Evolutionary conservation across 352 stramenopile species (phyloP), one percentile per base, ranked within the genome.

Genomic region (Proteromonas lacertae): DNA sequence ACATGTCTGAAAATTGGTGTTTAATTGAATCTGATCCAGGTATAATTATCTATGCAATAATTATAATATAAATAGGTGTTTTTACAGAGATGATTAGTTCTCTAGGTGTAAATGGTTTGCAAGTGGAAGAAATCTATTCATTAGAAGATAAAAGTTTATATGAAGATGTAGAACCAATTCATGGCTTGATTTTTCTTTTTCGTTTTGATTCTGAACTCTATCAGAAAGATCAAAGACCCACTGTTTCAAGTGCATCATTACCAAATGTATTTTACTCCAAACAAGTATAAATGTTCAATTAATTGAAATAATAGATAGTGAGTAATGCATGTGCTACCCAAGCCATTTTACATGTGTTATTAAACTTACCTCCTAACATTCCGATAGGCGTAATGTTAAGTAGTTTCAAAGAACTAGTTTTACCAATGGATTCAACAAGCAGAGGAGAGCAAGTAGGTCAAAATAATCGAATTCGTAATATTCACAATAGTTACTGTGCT

Each of bases 311-410:
- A 37, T 61, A 81, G 52, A 63, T 87, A n/a, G 87, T 89, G 29
- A 75, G 50, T 38, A 94, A 94, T 53, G 78, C 81, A 6, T 92
- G 78, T 46, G 77, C 74, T 13, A 93, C 81, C 8, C 76, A 93
- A 47, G 81, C 81, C 9, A 82, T 94, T 44, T 49, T 94, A n/a
- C 77, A 61, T 30, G 77, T 93, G 32, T 46, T 94, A 7, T 52
- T 92, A n/a, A 93, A 92, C 54, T 40, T 52, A 19, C 28, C 40
- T 20, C 46, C 38, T n/a, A 29, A 43, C 24, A 26, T 53, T 8
- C 29, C 48, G 10, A 26, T 54, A 12, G 47, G 47, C 8, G 22
- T 30, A 16, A 46, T 28, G 12, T 42, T 55, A 0, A 26, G n/a
- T 13, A 20, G 47, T 13, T 54, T 52, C 25, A 29, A 38, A 25